A percentile compares a stretch with the other conserved stretches of the same genome.
Conservation (phyloP, 805 yeast species). For the Metschnikowia lachancei region DNA sequence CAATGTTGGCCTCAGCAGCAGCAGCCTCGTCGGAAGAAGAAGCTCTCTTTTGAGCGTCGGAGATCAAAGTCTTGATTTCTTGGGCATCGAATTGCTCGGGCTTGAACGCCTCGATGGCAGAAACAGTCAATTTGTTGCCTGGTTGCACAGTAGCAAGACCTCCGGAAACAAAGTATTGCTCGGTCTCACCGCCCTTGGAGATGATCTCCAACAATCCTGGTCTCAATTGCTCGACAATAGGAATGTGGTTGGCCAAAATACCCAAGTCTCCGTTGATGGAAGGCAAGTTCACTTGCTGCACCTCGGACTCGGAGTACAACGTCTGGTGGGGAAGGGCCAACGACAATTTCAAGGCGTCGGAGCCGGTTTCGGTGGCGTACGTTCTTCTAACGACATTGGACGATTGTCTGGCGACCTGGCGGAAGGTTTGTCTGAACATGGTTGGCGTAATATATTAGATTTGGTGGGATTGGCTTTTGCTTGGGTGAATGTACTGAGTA, state of each 20-base stretch:
- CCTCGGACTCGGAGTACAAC: slow-evolving; percentile 55
- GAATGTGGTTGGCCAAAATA: slow-evolving; percentile 96
- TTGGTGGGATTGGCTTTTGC: too few species aligned
- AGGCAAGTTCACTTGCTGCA: slow-evolving; percentile 85
- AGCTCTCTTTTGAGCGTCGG: slow-evolving; percentile 92
- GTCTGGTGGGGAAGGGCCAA: slow-evolving; percentile 89
- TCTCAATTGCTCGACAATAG: slow-evolving; percentile 90
- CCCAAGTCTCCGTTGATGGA: slow-evolving; percentile 95
- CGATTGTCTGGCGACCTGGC: slow-evolving; percentile 58
- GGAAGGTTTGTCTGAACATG: slow-evolving; percentile 64
- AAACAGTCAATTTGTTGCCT: slow-evolving; percentile 83
- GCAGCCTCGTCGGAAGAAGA: slow-evolving; percentile 79
- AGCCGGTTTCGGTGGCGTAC: slow-evolving; percentile 78
- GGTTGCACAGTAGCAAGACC: slow-evolving; percentile 97
- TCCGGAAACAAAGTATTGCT: slow-evolving; percentile 88
- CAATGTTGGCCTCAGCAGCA: slow-evolving; percentile 93
- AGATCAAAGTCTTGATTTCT: slow-evolving; percentile 73
- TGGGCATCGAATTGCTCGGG: slow-evolving; percentile 80
- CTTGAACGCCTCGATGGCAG: slow-evolving; percentile 94
- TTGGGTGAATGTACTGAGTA: too few species aligned
- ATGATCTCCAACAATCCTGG: slow-evolving; percentile 95
- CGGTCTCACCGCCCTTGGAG: slow-evolving; percentile 66
- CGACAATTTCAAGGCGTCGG: slow-evolving; percentile 77
- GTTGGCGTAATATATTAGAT: slow-evolving; percentile 4
- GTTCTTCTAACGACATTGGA: slow-evolving; percentile 66